phyloP scores from a whole-genome alignment of 257 asterid species.

The Osmanthus fragrans region DNA sequence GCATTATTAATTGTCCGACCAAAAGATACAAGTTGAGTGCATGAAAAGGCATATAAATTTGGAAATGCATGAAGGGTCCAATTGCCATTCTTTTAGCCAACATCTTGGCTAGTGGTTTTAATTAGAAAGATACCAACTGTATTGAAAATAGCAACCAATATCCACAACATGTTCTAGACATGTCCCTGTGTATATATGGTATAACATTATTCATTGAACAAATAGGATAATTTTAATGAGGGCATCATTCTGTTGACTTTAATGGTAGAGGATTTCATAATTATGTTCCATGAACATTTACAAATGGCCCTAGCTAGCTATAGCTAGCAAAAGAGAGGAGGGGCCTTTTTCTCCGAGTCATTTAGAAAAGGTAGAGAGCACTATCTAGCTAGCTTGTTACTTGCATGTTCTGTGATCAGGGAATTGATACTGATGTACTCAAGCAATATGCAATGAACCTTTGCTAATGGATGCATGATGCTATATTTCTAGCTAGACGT shows the following conservation, averaged over 20 bases:
- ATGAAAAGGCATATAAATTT: slow-evolving; percentile 11
- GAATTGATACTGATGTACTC: slow-evolving; percentile 18
- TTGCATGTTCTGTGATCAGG: slow-evolving; percentile 29
- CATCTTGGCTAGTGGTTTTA: slow-evolving; percentile 35
- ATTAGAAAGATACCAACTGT: slow-evolving; percentile 9
- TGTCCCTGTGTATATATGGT: slow-evolving; percentile 38
- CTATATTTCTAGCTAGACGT: neutral
- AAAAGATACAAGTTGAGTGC: slow-evolving; percentile 4
- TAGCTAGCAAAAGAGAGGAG: neutral
- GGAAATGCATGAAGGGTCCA: slow-evolving; percentile 34
- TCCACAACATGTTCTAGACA: slow-evolving; percentile 66
- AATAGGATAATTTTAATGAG: neutral
- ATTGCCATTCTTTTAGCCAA: slow-evolving; percentile 39
- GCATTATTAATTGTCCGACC: slow-evolving; percentile 1
- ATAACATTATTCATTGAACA: neutral
- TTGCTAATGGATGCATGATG: slow-evolving; percentile 17
- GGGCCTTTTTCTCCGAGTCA: slow-evolving; percentile 1
- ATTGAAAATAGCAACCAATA: slow-evolving; percentile 36
- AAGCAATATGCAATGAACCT: slow-evolving; percentile 29
- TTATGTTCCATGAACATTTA: slow-evolving; percentile 29
- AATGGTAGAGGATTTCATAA: slow-evolving; percentile 20
- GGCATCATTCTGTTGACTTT: slow-evolving; percentile 36
- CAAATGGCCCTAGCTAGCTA: slow-evolving; percentile 19
- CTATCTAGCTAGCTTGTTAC: slow-evolving; percentile 23
- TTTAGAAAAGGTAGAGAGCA: slow-evolving; percentile 13